A percentile compares a stretch with the other conserved stretches of the same genome.
Evolutionary conservation across 2,329 filamentous ascomycete genomes (phyloP).

Genomic region (Penicillium decumbens): DNA sequence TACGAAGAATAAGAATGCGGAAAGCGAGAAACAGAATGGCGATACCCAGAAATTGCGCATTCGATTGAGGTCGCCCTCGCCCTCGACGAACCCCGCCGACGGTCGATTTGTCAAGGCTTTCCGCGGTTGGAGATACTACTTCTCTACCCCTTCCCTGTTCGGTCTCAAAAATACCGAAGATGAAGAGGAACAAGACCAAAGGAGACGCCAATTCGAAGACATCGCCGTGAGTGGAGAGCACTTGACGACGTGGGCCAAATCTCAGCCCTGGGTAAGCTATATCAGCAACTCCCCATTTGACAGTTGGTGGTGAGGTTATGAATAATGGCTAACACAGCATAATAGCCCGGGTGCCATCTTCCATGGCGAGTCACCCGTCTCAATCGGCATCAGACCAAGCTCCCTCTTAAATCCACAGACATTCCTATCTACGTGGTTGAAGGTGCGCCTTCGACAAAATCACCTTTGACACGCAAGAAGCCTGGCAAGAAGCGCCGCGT

Average conservation of each 20-base stretch:
- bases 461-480: slow-evolving; percentile 36
- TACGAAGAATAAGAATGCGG: not conserved
- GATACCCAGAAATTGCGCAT: slow-evolving; percentile 39
- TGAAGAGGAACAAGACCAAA: slow-evolving; percentile 11
- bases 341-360: slow-evolving; percentile 39
- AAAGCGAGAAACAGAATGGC: not conserved
- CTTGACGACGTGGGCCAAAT: slow-evolving; percentile 28
- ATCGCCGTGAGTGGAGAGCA: slow-evolving; percentile 35
- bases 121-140: slow-evolving; percentile 42
- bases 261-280: slow-evolving; percentile 34
- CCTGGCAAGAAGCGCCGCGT: slow-evolving; percentile 43
- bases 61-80: slow-evolving; percentile 38
- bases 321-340: slow-evolving; percentile 1
- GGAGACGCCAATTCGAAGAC: slow-evolving; percentile 33
- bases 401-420: slow-evolving; percentile 21
- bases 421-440: slow-evolving; percentile 22
- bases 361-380: slow-evolving; percentile 41
- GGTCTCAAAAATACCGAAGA: slow-evolving; percentile 12
- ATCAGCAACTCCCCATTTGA: not conserved
- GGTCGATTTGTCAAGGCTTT: slow-evolving; percentile 40
- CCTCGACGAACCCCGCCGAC: slow-evolving; percentile 27
- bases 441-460: slow-evolving; percentile 19
- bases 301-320: not conserved
- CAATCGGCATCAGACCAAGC: slow-evolving; percentile 32
- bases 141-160: slow-evolving; percentile 33